Percentiles rank a stretch among this genome's conserved stretches.
Evolutionary conservation across 2,329 filamentous ascomycete genomes (phyloP).

Genomic region (Cladophialophora chaetospira): DNA sequence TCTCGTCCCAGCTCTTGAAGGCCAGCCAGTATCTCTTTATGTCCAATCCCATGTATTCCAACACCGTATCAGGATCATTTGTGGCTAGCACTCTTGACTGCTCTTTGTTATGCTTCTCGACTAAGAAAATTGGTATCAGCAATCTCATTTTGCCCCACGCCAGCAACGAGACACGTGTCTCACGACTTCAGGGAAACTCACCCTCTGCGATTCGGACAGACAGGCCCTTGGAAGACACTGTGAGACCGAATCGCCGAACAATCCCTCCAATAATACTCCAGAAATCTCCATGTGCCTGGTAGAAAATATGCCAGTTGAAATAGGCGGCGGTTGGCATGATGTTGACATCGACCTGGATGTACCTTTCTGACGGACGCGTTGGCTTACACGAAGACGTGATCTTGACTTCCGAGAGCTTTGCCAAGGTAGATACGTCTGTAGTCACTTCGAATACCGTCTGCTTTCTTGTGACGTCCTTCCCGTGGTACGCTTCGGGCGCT

Average conservation of each 20-base stretch:
- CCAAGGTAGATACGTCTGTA: background rate
- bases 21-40: conserved; percentile 53
- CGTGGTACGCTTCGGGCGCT: too few species aligned
- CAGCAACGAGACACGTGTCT: too few species aligned
- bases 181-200: too few species aligned
- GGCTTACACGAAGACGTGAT: background rate
- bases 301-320: conserved; percentile 67
- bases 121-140: too few species aligned
- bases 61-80: conserved; percentile 55
- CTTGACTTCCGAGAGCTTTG: background rate
- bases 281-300: conserved; percentile 70
- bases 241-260: conserved; percentile 67
- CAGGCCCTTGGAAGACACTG: conserved; percentile 63
- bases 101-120: conserved; percentile 19
- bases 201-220: conserved; percentile 67
- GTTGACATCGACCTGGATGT: conserved; percentile 71
- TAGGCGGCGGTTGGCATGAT: conserved; percentile 48
- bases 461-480: background rate
- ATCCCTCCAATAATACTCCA: conserved; percentile 67
- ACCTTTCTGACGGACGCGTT: conserved; percentile 33
- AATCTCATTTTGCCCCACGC: too few species aligned
- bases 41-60: conserved; percentile 56
- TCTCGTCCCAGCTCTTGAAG: conserved; percentile 47
- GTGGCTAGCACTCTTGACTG: conserved; percentile 60
- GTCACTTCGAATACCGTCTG: background rate